Base-by-base conservation (phyloP, 345 rosid species). In the Aegle marmelos region DNA sequence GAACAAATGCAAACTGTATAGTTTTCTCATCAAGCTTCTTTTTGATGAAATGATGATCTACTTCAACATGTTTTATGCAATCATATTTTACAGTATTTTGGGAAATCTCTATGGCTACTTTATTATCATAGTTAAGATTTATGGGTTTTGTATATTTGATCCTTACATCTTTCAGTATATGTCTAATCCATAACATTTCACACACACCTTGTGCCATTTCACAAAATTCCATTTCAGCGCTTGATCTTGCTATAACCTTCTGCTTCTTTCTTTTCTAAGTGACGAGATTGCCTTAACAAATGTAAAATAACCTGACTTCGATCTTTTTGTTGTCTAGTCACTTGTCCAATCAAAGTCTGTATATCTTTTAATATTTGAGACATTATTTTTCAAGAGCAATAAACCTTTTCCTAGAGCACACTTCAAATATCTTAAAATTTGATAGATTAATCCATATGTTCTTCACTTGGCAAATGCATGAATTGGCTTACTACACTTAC, bases 41-140 rank as follows among this genome's bases (percentile, higher is more conserved):
- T 31, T 62, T 75, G 22, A 75, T 63, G 39, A 75, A 75, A n/a
- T 75, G 66, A 24, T 24, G 7, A 22, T 64, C 25, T 37, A 75
- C 4, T 63, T 64, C 48, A 17, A 75, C 78, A 45, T 75, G 61
- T 34, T 75, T 75, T 17, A 48, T 48, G 0, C 50, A 21, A 48
- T 63, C 71, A 45, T 75, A 41, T 48, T 62, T 48, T 14, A 64
- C 7, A 4, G 6, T 71, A 30, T 75, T 75, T 1, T 45, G 48
- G 21, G 78, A 60, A n/a, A 75, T 62, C 4, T 50, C 64, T 5
- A 63, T 45, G 2, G 71, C 24, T 25, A 21, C 33, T 9, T 75
- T 75, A 22, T 63, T 75, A 30, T 30, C 57, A 21, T 37, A 60
- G 14, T n/a, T 59, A 1, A 74, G 25, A 1, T 57, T 30, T 17